Conservation (phyloP, 2,329 filamentous ascomycete genomes). For the Teratosphaeria destructans region DNA sequence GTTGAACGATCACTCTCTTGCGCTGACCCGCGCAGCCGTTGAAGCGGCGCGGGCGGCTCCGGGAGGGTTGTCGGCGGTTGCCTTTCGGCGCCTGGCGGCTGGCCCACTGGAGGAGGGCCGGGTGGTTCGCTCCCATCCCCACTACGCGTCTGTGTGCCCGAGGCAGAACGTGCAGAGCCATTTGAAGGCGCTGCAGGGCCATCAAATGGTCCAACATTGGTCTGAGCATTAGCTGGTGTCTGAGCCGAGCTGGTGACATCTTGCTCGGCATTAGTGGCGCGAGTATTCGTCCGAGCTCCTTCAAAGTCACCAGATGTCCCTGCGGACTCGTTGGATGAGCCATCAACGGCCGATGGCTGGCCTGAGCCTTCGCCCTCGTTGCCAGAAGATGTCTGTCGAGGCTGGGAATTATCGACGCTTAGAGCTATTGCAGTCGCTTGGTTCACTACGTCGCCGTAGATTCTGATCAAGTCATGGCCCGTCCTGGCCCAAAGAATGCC, state of each 20-base stretch:
- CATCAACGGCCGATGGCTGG: background rate
- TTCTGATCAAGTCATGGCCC: background rate
- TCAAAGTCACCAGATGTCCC: background rate
- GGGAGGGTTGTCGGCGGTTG: background rate
- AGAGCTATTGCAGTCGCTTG: background rate
- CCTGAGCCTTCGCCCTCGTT: background rate
- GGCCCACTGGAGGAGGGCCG: too few relatives aligned
- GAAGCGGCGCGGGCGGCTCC: background rate
- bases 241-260: too few relatives aligned
- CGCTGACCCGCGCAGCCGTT: background rate
- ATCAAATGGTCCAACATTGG: too few relatives aligned
- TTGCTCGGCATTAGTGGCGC: background rate
- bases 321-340: background rate
- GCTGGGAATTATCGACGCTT: background rate
- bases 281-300: background rate
- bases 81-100: background rate
- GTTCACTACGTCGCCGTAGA: background rate
- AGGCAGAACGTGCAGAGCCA: too few relatives aligned
- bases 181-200: too few relatives aligned
- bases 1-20: background rate
- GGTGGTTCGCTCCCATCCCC: background rate
- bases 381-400: background rate
- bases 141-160: background rate
- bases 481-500: background rate
- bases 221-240: too few relatives aligned